Percentiles rank a stretch among this genome's conserved stretches.
These are phyloP conservation scores for Clitopilus passeckerianus DNA, from an alignment of 768 basidiomycete species.

Conservation along the genomic window DNA sequence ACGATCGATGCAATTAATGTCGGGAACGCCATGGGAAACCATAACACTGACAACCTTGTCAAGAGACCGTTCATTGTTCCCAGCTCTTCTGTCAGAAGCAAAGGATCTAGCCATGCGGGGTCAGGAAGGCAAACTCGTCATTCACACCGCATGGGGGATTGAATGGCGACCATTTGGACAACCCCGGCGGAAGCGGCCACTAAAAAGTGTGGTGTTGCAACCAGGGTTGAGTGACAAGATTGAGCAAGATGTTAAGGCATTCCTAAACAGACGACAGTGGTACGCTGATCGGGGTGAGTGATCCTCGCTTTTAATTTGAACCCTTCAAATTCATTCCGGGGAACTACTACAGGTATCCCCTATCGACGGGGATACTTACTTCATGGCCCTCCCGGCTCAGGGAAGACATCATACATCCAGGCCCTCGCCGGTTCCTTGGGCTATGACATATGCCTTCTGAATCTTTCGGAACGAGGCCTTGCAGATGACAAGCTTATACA, in stretches of 20 bases:
- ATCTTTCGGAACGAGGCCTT: slow-evolving; percentile 92
- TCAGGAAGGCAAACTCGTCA: slow-evolving; percentile 91
- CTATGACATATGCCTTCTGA: slow-evolving; percentile 95
- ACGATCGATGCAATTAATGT: slow-evolving; percentile 85
- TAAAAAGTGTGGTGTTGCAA: slow-evolving; percentile 85
- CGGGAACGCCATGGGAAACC: slow-evolving; percentile 96
- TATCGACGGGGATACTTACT: slow-evolving; percentile 94
- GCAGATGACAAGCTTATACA: slow-evolving; percentile 97
- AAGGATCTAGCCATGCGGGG: slow-evolving; percentile 78
- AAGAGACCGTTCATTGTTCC: slow-evolving; percentile 77
- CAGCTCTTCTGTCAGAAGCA: slow-evolving; percentile 81
- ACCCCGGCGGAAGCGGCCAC: slow-evolving; percentile 79
- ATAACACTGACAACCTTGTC: slow-evolving; percentile 92
- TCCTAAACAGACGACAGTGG: slow-evolving; percentile 84
- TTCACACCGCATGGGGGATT: slow-evolving; percentile 94
- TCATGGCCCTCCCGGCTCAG: slow-evolving; percentile 95
- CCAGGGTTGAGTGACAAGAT: slow-evolving; percentile 81
- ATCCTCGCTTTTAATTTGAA: not conserved
- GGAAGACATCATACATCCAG: slow-evolving; percentile 98
- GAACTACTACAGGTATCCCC: slow-evolving; percentile 71
- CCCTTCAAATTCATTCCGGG: not conserved
- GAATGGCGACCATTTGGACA: slow-evolving; percentile 97
- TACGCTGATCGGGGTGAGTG: slow-evolving; percentile 89
- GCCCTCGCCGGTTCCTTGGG: slow-evolving; percentile 88
- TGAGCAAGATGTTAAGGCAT: slow-evolving; percentile 75